These are phyloP conservation scores for Hymenoscyphus fructigenus DNA, from an alignment of 2,329 filamentous ascomycete species.

Conservation along the genomic window DNA sequence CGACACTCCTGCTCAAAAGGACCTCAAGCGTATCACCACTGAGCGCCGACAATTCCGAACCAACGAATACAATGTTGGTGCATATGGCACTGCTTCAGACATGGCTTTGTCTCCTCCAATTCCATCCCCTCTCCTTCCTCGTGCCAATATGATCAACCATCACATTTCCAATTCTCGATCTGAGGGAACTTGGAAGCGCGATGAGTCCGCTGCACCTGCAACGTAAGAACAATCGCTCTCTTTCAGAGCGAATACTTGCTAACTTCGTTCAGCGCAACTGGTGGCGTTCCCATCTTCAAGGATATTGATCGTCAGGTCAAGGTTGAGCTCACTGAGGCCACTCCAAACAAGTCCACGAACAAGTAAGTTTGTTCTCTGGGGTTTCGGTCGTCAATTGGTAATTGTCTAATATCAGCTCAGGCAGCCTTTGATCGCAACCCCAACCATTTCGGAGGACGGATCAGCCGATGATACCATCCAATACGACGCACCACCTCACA, in stretches of 20 bases:
- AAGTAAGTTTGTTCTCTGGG: constrained; percentile 26
- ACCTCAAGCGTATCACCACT: constrained; percentile 92
- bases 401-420: constrained; percentile 20
- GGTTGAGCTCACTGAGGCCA: constrained; percentile 30
- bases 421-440: constrained; percentile 25
- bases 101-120: constrained; percentile 54
- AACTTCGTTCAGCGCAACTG: constrained; percentile 21
- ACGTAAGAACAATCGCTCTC: too few species aligned
- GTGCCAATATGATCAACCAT: constrained; percentile 34
- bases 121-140: constrained; percentile 33
- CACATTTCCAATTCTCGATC: constrained; percentile 33
- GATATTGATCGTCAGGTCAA: constrained; percentile 34
- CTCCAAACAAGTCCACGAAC: constrained; percentile 29
- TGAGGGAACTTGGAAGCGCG: constrained; percentile 38
- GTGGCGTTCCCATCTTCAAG: constrained; percentile 33
- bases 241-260: constrained; percentile 9
- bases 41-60: constrained; percentile 94
- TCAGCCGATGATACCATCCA: constrained; percentile 36
- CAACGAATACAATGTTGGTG: constrained; percentile 85
- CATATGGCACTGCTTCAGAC: constrained; percentile 54
- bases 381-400: background rate
- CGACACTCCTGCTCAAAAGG: constrained; percentile 93
- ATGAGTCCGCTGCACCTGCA: constrained; percentile 8
- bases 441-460: constrained; percentile 36
- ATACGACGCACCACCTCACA: constrained; percentile 34